These are phyloP conservation scores for Cronartium quercuum DNA, from an alignment of 1,284 basidiomycete genomes.

Conservation along the genomic window DNA sequence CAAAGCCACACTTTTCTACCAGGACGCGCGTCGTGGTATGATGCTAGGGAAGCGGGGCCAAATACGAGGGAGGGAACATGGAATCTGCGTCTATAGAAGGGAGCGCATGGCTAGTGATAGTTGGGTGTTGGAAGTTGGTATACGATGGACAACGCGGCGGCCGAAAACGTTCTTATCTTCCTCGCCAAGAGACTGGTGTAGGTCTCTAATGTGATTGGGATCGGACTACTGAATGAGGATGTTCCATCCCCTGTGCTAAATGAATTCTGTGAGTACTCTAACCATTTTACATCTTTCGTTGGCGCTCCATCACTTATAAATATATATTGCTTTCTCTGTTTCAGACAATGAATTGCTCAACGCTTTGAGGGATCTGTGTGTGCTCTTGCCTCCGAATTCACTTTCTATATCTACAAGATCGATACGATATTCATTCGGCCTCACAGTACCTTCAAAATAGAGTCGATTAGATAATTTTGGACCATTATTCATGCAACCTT, in stretches of 20 bases:
- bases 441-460: slow-evolving; percentile 57
- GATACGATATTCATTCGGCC: slow-evolving; percentile 61
- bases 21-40: too few species aligned
- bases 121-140: too few species aligned
- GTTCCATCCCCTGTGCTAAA: slow-evolving; percentile 45
- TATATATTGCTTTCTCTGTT: not conserved
- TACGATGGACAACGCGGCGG: slow-evolving; percentile 50
- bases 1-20: too few species aligned
- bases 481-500: slow-evolving; percentile 63
- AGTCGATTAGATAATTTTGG: slow-evolving; percentile 65
- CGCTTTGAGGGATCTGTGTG: slow-evolving; percentile 56
- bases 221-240: slow-evolving; percentile 72
- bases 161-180: slow-evolving; percentile 58
- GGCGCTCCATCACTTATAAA: not conserved
- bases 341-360: slow-evolving; percentile 51
- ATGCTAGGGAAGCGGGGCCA: too few species aligned
- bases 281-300: not conserved
- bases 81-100: too few species aligned
- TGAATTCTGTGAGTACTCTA: not conserved
- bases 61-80: too few species aligned
- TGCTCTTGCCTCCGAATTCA: slow-evolving; percentile 55
- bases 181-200: slow-evolving; percentile 57
- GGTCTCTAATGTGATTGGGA: slow-evolving; percentile 68
- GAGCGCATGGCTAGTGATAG: too few species aligned
- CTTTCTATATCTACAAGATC: slow-evolving; percentile 71